Base-by-base conservation (phyloP, 768 basidiomycete species). In the Russula dissimulans region DNA sequence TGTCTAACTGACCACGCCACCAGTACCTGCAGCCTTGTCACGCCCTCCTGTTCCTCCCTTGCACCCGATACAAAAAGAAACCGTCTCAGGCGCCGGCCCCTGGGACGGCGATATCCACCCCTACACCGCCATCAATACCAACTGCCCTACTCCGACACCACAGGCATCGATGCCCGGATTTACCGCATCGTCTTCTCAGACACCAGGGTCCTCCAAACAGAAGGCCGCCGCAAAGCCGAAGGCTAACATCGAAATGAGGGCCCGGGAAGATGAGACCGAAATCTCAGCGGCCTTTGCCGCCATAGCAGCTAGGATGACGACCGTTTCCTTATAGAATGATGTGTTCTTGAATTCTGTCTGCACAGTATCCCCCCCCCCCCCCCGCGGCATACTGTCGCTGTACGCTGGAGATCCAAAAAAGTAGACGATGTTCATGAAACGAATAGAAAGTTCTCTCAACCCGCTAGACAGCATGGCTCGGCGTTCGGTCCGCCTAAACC, bases 151-250 rank as follows among this genome's bases (percentile, higher is more conserved):
- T 15, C 62, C 65, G 11, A 59, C 54, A n/a, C 50, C 50, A 7
- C 65, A 64, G 43, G 59, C 58, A 11, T 34, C 52, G 8, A 63
- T 61, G n/a, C 62, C 64, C 26, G 47, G 62, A 14, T 45, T 60
- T n/a, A 52, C 58, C 26, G 56, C 59, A 5, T 41, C 62, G 22
- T 66, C 65, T 38, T 62, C 65, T 54, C 65, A 66, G 47, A 66
- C 65, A 5, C 81, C 86, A 1, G 89, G 84, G 70, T 89, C 89
- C 5, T 88, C 89, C 0, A 87, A 84, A 67, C 69, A 69, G 54
- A 88, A 81, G 69, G 68, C 11, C 58, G 36, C 66, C 74, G 73
- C 41, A 76, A 71, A 54, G 54, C 65, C 10, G 17, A 67, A 66
- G 59, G 47, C 56, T 17, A 62, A 48, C 55, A 11, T 64, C 60